Base-by-base conservation (phyloP, 768 basidiomycete genomes). In the Guyanaporus albipodus region DNA sequence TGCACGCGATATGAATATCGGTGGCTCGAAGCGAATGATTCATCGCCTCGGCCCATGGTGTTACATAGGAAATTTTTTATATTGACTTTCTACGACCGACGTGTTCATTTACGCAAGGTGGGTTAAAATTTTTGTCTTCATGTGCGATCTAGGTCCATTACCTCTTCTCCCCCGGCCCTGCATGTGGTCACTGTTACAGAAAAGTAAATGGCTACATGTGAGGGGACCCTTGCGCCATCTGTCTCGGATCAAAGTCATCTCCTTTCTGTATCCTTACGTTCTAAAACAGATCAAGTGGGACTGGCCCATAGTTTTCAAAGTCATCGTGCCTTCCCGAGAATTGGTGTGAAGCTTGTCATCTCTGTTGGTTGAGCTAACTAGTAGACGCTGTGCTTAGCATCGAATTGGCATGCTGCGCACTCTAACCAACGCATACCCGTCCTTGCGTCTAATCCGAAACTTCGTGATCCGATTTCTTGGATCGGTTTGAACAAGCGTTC, bases 371-470 rank as follows among this genome's bases (percentile, higher is more conserved):
- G n/a, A n/a, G n/a, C n/a, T n/a, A n/a, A n/a, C n/a, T n/a, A n/a
- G n/a, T n/a, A n/a, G n/a, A n/a, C n/a, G n/a, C n/a, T n/a, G n/a
- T n/a, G n/a, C n/a, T n/a, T n/a, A n/a, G n/a, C n/a, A n/a, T n/a
- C n/a, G n/a, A n/a, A n/a, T n/a, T n/a, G 21, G 34, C 15, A 24
- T 37, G 14, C 33, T 12, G 14, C 29, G 19, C n/a, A 12, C 24
- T 21, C 37, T 37, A 31, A 22, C 29, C 37, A 36, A 6, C 26
- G 42, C 36, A 36, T 21, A 24, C 34, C 23, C 42, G 36, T 19
- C 24, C 32, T 24, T 18, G 43, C 28, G 14, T 38, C 12, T 50
- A 60, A 59, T 60, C 53, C 60, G 53, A 60, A 60, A 47, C 23
- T 49, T 43, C 47, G 44, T 28, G 21, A 4, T 40, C 42, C 38